Evolutionary conservation across 164 flowering plant genomes (phyloP), one percentile per base, ranked within the genome.

Genomic region (Litsea cubeba): DNA sequence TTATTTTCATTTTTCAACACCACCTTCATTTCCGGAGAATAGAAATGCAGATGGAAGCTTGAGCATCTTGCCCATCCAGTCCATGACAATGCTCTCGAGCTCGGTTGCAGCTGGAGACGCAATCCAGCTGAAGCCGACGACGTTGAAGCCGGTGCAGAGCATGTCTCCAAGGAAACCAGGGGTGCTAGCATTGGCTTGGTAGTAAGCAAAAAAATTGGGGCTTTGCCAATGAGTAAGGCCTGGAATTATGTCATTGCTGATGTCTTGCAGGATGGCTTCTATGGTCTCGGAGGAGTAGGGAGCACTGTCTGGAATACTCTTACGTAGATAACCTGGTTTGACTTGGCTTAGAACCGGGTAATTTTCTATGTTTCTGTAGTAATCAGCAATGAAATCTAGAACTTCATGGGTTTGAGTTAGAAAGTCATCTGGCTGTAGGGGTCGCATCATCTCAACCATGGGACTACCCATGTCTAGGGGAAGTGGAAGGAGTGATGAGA

Each of bases 211-310:
- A 70, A 76, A 84, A 63, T 84, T 84, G 0, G 92, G 96, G 72
- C 92, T 91, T 63, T 84, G 88, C 95, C 95, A 89, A 51, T 88
- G 93, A 0, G 91, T 89, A 1, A 91, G 18, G 0, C 93, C 95
- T 0, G 95, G 95, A 5, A 90, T 68, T 2, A 90, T 87, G 17
- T 87, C 71, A 0, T 67, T 76, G 22, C 79, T 77, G 12, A 89
- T 82, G 54, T 89, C 93, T 70, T 82, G 60, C 0, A 88, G 82
- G 23, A 88, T 84, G 25, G 78, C 75, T 50, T 88, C 91, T 1
- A 87, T 74, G 14, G 90, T 70, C 68, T 90, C 91, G 1, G 90
- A 84, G 30, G 75, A 49, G 40, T 81, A 12, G 0, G 94, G 92
- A 24, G 92, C 91, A 0, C 89, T 76, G 0, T 84, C 81, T 0